These are phyloP conservation scores for Ceraceosorus bombacis DNA, from an alignment of 1,284 basidiomycete genomes.

Conservation along the genomic window DNA sequence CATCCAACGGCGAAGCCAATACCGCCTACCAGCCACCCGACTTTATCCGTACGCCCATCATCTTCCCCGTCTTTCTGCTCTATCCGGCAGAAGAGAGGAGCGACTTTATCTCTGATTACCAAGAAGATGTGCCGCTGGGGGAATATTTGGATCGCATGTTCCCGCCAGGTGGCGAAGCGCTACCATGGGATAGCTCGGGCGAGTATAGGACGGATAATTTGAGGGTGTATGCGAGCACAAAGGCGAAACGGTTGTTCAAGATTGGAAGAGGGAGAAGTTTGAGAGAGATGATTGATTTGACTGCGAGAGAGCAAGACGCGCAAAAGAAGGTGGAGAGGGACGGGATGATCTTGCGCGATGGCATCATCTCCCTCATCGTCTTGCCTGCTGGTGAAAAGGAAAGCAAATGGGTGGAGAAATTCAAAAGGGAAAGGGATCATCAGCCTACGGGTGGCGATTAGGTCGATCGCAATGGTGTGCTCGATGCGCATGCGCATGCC, in stretches of 20 bases:
- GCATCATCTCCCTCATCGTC: conserved; percentile 75
- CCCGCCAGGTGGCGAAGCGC: conserved; percentile 57
- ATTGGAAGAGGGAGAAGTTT: conserved; percentile 81
- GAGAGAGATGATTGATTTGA: conserved; percentile 60
- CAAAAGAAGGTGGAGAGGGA: conserved; percentile 60
- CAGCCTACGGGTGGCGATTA: too few relatives aligned
- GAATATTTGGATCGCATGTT: conserved; percentile 76
- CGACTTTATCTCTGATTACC: conserved; percentile 78
- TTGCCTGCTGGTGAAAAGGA: conserved; percentile 72
- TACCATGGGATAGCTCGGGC: conserved; percentile 68
- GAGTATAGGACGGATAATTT: conserved; percentile 66
- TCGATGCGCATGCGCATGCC: too few relatives aligned
- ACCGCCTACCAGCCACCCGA: conserved; percentile 33
- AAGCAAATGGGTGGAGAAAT: conserved; percentile 74
- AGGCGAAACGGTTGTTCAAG: conserved; percentile 68
- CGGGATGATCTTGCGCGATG: conserved; percentile 77
- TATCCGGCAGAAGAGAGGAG: conserved; percentile 83
- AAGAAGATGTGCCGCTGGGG: conserved; percentile 74
- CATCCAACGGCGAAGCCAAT: conserved; percentile 6
- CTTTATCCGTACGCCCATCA: conserved; percentile 56
- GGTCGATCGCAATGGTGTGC: too few relatives aligned
- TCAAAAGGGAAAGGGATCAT: conserved; percentile 56
- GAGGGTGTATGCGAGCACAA: conserved; percentile 75
- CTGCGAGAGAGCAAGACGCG: conserved; percentile 52
- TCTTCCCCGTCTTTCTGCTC: conserved; percentile 82